Evolutionary conservation across 495 filamentous ascomycete species (phyloP).

Genomic region (Talaromyces nanjingensis): DNA sequence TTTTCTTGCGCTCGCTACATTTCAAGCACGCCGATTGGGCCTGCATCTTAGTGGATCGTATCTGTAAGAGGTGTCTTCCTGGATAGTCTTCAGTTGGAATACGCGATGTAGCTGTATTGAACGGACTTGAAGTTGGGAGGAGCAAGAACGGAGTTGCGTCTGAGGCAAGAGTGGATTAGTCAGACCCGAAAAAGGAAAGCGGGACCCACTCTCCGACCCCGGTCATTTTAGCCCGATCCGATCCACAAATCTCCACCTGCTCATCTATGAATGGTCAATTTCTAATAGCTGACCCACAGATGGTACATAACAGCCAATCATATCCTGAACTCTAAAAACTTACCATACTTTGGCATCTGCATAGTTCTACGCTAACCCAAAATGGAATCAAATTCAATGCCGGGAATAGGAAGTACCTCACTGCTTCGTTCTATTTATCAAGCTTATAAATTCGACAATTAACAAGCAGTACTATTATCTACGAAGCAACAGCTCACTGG

Average conservation of each 20-base stretch:
- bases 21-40: neutral
- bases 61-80: neutral
- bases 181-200: neutral
- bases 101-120: neutral
- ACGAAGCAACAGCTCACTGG: neutral
- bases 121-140: neutral
- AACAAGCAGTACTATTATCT: neutral
- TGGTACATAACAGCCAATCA: neutral
- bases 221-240: slow-evolving; percentile 1
- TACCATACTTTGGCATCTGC: neutral
- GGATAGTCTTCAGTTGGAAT: neutral
- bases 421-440: neutral
- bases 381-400: neutral
- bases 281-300: neutral
- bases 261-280: neutral
- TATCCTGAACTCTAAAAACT: neutral
- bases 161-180: neutral
- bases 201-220: neutral
- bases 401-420: neutral
- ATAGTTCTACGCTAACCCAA: neutral
- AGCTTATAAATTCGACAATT: neutral
- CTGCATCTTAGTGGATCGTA: neutral
- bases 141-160: neutral
- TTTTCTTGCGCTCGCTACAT: slow-evolving; percentile 6
- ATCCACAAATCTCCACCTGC: neutral